A percentile compares a stretch with the other conserved stretches of the same genome.
These are phyloP conservation scores for Talaromyces trachyspermus DNA, from an alignment of 495 filamentous ascomycete species.

Conservation along the genomic window DNA sequence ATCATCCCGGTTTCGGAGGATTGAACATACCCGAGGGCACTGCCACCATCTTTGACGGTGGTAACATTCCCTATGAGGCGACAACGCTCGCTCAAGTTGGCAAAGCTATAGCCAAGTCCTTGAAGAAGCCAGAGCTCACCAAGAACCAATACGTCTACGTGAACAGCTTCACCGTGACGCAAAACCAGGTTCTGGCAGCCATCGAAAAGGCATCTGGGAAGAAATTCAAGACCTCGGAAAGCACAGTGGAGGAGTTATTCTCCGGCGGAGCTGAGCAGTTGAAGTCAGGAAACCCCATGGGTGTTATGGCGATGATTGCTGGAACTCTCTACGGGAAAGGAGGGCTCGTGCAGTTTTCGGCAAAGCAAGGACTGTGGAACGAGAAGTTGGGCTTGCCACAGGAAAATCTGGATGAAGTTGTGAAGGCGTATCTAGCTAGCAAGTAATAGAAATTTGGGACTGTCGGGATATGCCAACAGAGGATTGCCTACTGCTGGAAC, in stretches of 20 bases:
- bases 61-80: conserved; percentile 38
- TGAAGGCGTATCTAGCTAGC: not conserved
- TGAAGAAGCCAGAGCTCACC: conserved; percentile 46
- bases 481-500: too few relatives aligned
- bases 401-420: conserved; percentile 1
- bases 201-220: conserved; percentile 33
- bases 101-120: conserved; percentile 36
- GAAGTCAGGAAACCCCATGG: not conserved
- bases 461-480: too few relatives aligned
- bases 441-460: not conserved
- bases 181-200: conserved; percentile 42
- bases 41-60: conserved; percentile 42
- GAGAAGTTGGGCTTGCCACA: conserved; percentile 1
- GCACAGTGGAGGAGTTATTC: conserved; percentile 34
- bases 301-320: not conserved
- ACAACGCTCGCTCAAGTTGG: conserved; percentile 43
- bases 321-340: not conserved
- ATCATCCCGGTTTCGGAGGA: not conserved
- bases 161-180: conserved; percentile 42
- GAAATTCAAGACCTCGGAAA: conserved; percentile 33
- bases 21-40: not conserved
- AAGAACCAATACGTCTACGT: conserved; percentile 45
- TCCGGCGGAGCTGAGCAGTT: conserved; percentile 27
- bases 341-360: not conserved
- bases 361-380: not conserved